A percentile compares a stretch with the other conserved stretches of the same genome.
Evolutionary conservation across 2,329 filamentous ascomycete species (phyloP).

Genomic region (Coniochaeta sp.): DNA sequence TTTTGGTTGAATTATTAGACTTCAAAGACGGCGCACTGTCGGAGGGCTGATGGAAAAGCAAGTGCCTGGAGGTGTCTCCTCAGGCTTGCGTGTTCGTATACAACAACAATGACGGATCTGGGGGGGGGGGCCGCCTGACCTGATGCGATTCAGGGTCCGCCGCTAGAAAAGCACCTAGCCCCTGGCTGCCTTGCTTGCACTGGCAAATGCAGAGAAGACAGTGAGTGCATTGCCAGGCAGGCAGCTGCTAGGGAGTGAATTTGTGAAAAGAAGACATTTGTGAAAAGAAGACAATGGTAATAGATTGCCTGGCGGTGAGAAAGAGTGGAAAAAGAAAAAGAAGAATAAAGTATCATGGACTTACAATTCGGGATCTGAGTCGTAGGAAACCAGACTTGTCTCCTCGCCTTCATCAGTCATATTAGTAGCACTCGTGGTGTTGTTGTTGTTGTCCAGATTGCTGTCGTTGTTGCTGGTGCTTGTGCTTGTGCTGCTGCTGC

Average conservation of each 20-base stretch:
- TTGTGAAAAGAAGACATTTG: constrained; percentile 10
- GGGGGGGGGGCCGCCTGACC: not conserved
- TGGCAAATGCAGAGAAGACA: too few relatives aligned
- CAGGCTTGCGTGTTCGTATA: not conserved
- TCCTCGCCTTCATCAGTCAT: constrained; percentile 9
- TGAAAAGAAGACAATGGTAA: too few relatives aligned
- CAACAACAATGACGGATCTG: not conserved
- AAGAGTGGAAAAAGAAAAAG: constrained; percentile 6
- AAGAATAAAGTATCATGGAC: too few relatives aligned
- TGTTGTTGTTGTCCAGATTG: not conserved
- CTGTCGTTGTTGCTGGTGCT: constrained; percentile 9
- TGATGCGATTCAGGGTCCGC: not conserved
- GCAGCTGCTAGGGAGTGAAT: constrained; percentile 2
- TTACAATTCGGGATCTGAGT: constrained; percentile 41
- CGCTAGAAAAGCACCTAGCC: too few relatives aligned
- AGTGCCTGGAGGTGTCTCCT: too few relatives aligned
- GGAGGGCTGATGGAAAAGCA: too few relatives aligned
- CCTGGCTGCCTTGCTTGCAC: constrained; percentile 22
- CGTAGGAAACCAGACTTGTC: constrained; percentile 37
- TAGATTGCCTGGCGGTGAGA: too few relatives aligned
- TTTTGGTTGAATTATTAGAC: too few relatives aligned
- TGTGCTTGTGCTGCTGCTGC: not conserved
- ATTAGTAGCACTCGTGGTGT: not conserved
- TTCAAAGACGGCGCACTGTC: too few relatives aligned
- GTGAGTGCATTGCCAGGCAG: not conserved